A percentile compares a stretch with the other conserved stretches of the same genome.
These are phyloP conservation scores for Scedosporium dehoogii DNA, from an alignment of 2,329 filamentous ascomycete species.

Conservation along the genomic window DNA sequence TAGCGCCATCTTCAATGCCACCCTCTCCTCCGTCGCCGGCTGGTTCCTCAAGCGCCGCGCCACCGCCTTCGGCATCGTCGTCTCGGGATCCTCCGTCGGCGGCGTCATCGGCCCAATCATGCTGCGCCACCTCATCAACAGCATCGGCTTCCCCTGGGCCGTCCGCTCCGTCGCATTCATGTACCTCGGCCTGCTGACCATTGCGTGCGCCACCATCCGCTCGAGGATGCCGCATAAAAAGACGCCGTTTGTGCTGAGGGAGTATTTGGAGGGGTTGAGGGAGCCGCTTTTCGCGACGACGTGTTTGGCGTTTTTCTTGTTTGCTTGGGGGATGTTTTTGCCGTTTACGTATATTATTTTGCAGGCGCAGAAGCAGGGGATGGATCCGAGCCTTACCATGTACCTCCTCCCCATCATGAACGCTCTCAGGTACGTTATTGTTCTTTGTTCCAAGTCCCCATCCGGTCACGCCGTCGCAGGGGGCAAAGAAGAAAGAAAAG, in stretches of 20 bases:
- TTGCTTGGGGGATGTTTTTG: conserved; percentile 45
- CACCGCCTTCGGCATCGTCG: conserved; percentile 42
- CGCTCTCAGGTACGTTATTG: conserved; percentile 30
- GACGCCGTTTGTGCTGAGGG: conserved; percentile 31
- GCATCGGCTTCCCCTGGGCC: conserved; percentile 36
- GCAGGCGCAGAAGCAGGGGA: conserved; percentile 34
- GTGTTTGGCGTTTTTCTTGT: conserved; percentile 37
- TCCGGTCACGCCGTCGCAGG: no score
- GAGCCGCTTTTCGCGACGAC: conserved; percentile 35
- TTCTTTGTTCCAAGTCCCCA: background rate
- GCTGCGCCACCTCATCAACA: conserved; percentile 40
- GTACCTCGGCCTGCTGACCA: conserved; percentile 26
- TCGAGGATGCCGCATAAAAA: conserved; percentile 34
- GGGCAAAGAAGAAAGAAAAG: no score
- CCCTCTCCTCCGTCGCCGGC: conserved; percentile 30
- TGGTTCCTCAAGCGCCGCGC: conserved; percentile 45
- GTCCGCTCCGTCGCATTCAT: conserved; percentile 37
- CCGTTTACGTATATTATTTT: conserved; percentile 44
- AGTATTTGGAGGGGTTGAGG: conserved; percentile 35
- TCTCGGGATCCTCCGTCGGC: conserved; percentile 43
- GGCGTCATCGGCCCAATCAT: conserved; percentile 53
- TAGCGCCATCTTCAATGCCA: conserved; percentile 30
- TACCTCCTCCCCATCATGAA: conserved; percentile 50
- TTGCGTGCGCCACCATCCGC: conserved; percentile 26
- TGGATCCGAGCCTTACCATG: conserved; percentile 28